Percentiles rank a stretch among this genome's conserved stretches.
These are phyloP conservation scores for Xylariaceae sp. DNA, from an alignment of 2,329 filamentous ascomycete genomes.

Conservation along the genomic window DNA sequence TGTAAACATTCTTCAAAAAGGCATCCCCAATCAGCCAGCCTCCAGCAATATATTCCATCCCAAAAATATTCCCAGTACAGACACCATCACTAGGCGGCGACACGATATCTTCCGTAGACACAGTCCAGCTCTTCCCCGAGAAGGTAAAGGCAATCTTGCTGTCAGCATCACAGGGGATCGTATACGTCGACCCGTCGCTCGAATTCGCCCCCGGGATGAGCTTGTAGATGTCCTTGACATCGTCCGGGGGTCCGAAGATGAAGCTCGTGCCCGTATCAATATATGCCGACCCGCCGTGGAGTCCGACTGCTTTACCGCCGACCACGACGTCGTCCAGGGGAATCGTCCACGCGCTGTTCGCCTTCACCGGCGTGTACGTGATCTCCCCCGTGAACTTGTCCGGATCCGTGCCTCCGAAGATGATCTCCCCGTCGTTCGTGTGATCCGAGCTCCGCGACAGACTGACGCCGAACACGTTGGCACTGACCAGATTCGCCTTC, in stretches of 20 bases:
- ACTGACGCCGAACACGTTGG: constrained; percentile 66
- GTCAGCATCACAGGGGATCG: constrained; percentile 65
- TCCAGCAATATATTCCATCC: constrained; percentile 58
- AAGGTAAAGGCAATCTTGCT: constrained; percentile 60
- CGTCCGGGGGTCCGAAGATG: constrained; percentile 62
- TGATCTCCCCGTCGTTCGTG: constrained; percentile 66
- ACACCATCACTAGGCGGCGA: constrained; percentile 39
- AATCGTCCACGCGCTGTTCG: constrained; percentile 61
- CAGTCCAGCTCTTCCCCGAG: constrained; percentile 58
- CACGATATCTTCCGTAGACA: constrained; percentile 69
- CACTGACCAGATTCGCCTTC: constrained; percentile 47
- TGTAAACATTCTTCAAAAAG: constrained; percentile 86
- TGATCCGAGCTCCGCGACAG: constrained; percentile 63
- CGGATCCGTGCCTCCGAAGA: constrained; percentile 65
- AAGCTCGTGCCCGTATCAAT: constrained; percentile 83
- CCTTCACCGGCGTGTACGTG: constrained; percentile 54
- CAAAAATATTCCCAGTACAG: constrained; percentile 70
- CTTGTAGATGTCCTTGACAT: constrained; percentile 63
- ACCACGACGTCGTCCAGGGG: constrained; percentile 59
- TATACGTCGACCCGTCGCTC: constrained; percentile 55
- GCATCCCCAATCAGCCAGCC: constrained; percentile 79
- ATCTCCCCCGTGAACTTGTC: constrained; percentile 64
- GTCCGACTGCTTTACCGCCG: constrained; percentile 51
- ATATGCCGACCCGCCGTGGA: constrained; percentile 57
- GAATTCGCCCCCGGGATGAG: constrained; percentile 57